Percentiles rank a stretch among this genome's conserved stretches.
phyloP scores from a whole-genome alignment of 495 filamentous ascomycete species.

The Daldinia caldariorum region DNA sequence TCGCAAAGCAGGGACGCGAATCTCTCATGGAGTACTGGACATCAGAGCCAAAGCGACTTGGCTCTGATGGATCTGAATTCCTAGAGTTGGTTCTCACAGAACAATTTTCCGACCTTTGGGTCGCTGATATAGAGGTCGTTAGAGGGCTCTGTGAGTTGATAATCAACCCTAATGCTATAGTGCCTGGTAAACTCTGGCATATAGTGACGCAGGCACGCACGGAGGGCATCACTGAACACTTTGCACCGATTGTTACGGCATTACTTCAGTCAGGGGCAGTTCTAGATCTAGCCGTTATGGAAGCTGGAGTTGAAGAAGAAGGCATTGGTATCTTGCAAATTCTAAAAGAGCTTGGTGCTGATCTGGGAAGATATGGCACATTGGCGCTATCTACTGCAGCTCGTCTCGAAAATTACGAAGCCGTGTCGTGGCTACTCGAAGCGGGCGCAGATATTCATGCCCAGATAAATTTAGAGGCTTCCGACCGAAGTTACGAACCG shows the following conservation, averaged over 20 bases:
- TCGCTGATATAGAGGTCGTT: not conserved
- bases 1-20: not conserved
- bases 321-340: not conserved
- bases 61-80: not conserved
- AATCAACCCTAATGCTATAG: not conserved
- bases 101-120: not conserved
- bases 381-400: not conserved
- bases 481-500: not conserved
- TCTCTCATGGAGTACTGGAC: not conserved
- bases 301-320: slow-evolving; percentile 1
- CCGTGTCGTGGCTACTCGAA: not conserved
- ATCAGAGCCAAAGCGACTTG: not conserved
- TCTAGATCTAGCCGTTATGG: not conserved
- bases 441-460: not conserved
- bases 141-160: not conserved
- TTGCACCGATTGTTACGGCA: not conserved
- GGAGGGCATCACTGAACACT: not conserved
- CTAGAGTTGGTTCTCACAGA: not conserved
- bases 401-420: not conserved
- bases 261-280: not conserved
- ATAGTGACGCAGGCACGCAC: not conserved
- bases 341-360: not conserved
- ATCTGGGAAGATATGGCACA: not conserved
- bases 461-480: no score
- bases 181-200: not conserved